Evolutionary conservation across 2,329 filamentous ascomycete species (phyloP), one percentile per base, ranked within the genome.

Genomic region (Coniochaeta prunicola): DNA sequence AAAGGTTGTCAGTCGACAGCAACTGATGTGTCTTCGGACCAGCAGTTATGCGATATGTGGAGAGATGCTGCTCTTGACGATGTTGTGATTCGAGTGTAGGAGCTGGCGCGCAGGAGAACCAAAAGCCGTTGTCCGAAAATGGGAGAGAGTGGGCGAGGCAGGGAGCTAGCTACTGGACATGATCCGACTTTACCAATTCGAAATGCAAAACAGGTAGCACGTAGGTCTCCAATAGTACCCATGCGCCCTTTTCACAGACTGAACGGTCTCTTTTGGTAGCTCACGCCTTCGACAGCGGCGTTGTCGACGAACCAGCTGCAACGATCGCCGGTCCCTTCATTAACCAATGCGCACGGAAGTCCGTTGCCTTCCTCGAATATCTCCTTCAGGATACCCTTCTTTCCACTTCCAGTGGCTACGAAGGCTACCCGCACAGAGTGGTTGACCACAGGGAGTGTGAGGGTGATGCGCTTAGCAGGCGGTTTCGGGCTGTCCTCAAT

Each of bases 401-500:
- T 99, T 57, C 87, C 89, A 2, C 71, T 89, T 10, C 94, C 94
- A 1, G 92, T 97, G 13, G 92, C 92, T 45, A 99, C 88, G 70
- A 97, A 99, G 53, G 87, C 93, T 65, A 97, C 87, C 74, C 87
- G 90, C 62, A 92, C 80, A 40, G 89, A 90, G 72, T 96, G 92
- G 38, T 87, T 90, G 58, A 97, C 88, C 48, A 99, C 94, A 17
- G 92, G 93, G 61, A 99, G 78, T 24, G 90, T 96, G 58, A 99
- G 82, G 2, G 94, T 97, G 73, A 99, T 96, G 68, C 94, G 86
- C 75, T 85, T 88, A 53, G 91, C 83, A 53, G 94, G 94, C 40
- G 93, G 93, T 82, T 99, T 99, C 56, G 94, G 94, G 48, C 91
- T 96, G 77, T 97, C 91, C 68, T 89, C 86, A 69, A 97, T 96